Evolutionary conservation across 768 basidiomycete species (phyloP).

Genomic region (Lentinus brumalis): DNA sequence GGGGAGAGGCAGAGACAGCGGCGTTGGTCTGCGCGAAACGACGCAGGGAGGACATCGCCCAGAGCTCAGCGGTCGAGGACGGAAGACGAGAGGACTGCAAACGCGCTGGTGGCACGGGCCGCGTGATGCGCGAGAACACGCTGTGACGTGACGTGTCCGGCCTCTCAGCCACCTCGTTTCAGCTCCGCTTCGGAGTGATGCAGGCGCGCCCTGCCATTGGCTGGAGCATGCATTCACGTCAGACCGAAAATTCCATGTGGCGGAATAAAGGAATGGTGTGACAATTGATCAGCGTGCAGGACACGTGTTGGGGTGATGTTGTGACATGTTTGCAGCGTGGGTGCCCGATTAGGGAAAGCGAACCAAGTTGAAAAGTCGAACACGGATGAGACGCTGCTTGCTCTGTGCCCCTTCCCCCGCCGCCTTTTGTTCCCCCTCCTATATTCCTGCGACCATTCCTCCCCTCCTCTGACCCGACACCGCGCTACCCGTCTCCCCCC

Average conservation of each 20-base stretch:
- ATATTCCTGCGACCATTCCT: constrained; percentile 26
- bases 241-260: constrained; percentile 19
- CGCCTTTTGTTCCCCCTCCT: constrained; percentile 26
- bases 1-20: constrained; percentile 21
- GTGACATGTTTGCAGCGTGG: constrained; percentile 30
- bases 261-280: constrained; percentile 15
- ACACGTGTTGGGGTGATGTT: constrained; percentile 28
- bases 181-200: constrained; percentile 17
- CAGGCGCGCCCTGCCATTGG: constrained; percentile 6
- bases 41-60: constrained; percentile 24
- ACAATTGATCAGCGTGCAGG: constrained; percentile 25
- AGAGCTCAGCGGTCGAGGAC: not conserved
- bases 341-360: constrained; percentile 24
- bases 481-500: constrained; percentile 27
- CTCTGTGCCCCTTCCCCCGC: constrained; percentile 22
- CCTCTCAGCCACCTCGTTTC: constrained; percentile 9
- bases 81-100: not conserved
- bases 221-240: constrained; percentile 11
- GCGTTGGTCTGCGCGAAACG: constrained; percentile 30
- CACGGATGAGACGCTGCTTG: constrained; percentile 19
- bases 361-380: constrained; percentile 34
- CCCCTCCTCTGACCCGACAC: constrained; percentile 16
- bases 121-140: constrained; percentile 3
- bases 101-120: constrained; percentile 16
- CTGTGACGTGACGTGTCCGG: constrained; percentile 21